Conservation (phyloP, 495 filamentous ascomycete species). For the Xylaria flabelliformis region DNA sequence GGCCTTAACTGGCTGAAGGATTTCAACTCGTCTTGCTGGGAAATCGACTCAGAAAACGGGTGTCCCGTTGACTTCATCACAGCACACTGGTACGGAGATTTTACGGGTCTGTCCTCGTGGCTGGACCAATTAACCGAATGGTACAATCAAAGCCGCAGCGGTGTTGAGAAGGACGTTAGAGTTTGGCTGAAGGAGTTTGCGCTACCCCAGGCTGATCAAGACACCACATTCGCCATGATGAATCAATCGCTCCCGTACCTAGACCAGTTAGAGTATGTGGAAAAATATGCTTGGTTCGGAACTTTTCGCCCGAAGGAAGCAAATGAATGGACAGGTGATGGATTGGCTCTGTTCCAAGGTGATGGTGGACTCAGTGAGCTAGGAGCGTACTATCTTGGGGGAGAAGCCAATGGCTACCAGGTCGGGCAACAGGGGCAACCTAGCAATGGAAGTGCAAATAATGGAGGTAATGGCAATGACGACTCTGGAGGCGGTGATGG, state of each 20-base stretch:
- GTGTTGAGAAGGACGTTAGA: constrained; percentile 31
- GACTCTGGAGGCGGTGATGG: constrained; percentile 5
- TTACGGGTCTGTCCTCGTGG: constrained; percentile 58
- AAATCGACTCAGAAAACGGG: constrained; percentile 30
- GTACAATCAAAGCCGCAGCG: constrained; percentile 26
- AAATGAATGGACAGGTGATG: constrained; percentile 59
- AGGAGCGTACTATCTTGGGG: constrained; percentile 63
- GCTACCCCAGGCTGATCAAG: constrained; percentile 43
- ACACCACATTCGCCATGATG: constrained; percentile 58
- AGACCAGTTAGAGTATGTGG: constrained; percentile 56
- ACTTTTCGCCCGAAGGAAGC: constrained; percentile 59
- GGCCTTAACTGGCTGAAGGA: constrained; percentile 62
- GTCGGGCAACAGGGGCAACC: constrained; percentile 14
- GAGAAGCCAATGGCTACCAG: constrained; percentile 46
- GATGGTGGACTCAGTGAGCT: constrained; percentile 62
- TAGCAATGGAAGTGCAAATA: constrained; percentile 9
- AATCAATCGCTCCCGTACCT: constrained; percentile 59
- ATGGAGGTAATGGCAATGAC: constrained; percentile 8
- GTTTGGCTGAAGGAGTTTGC: constrained; percentile 68
- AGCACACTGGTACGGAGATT: constrained; percentile 70
- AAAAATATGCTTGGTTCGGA: constrained; percentile 68
- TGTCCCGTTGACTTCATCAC: constrained; percentile 67
- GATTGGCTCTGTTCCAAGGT: constrained; percentile 58
- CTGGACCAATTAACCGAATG: constrained; percentile 31
- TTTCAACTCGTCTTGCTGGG: constrained; percentile 55